Conservation (phyloP, 2,329 filamentous ascomycete genomes). For the Aspergillus pseudoterreus region DNA sequence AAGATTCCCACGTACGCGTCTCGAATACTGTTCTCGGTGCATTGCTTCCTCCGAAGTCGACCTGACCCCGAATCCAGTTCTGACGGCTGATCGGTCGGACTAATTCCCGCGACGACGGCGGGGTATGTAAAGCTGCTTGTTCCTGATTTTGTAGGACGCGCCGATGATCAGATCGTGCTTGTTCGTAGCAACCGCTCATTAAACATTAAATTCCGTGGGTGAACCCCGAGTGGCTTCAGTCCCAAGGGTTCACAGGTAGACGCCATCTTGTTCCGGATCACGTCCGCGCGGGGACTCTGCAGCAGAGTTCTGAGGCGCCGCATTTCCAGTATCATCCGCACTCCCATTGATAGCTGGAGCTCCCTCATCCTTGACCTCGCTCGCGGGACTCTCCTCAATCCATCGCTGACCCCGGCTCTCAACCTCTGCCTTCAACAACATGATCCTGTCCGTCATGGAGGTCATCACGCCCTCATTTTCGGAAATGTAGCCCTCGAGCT, state of each 20-base stretch:
- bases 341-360: slow-evolving; percentile 18
- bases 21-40: no score
- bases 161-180: no score
- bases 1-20: background rate
- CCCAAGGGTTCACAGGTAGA: slow-evolving; percentile 25
- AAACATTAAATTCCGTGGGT: background rate
- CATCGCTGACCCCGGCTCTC: slow-evolving; percentile 54
- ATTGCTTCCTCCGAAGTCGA: no score
- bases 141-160: no score
- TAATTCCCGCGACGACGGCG: no score
- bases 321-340: background rate
- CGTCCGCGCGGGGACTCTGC: slow-evolving; percentile 3
- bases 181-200: background rate
- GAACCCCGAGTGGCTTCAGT: background rate
- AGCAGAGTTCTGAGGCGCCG: slow-evolving; percentile 2
- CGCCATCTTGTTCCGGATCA: slow-evolving; percentile 19
- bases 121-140: no score
- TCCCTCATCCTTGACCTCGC: background rate
- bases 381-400: slow-evolving; percentile 31
- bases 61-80: no score
- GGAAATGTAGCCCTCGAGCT: slow-evolving; percentile 39
- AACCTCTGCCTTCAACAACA: slow-evolving; percentile 50
- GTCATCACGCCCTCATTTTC: slow-evolving; percentile 58
- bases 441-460: slow-evolving; percentile 54
- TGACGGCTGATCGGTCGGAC: no score